Base-by-base conservation (phyloP, 164 flowering plant genomes). In the Stephania yunnanensis region DNA sequence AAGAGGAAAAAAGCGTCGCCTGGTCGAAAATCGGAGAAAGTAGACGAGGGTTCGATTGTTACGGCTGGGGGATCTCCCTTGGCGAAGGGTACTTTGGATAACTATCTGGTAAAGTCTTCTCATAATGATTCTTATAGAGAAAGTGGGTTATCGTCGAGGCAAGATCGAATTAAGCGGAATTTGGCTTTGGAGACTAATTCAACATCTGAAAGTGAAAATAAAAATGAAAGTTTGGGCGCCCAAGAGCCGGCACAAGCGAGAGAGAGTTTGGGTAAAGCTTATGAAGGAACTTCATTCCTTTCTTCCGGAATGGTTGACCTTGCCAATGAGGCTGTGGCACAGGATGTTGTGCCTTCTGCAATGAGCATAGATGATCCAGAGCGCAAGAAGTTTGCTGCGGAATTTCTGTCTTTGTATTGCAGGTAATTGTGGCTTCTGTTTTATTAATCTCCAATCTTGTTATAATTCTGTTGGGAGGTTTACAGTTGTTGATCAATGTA, bases 401-500 rank as follows among this genome's bases (percentile, higher is more conserved):
- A 87, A 22, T 90, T 88, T 75, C 77, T 95, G 80, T 91, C 98
- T 46, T 64, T 91, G 67, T 92, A 90, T 83, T 93, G 94, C 79
- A 79, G 97, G 99, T 90, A 90, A 42, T 42, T 69, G 42, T 36
- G 25, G 5, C 7, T 52, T 55, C 42, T 10, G 36, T 31, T 15
- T 22, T 25, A 1, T 58, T 68, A 30, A 20, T 69, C 29, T 55
- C 31, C 19, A 31, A 6, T 72, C 4, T 52, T 48, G 69, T 22
- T 15, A n/a, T 20, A 36, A 36, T 42, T 36, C n/a, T 53, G 50
- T 53, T 31, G 42, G 20, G 48, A 10, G 48, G 19, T 69, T 10
- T 25, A 44, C 46, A 29, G 31, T 68, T 42, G 61, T 53, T 53
- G 13, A 11, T 13, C 17, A 53, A 53, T 10, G 10, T 53, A 5